Percentiles rank a stretch among this genome's conserved stretches.
Conservation (phyloP, 2,329 filamentous ascomycete species). For the Diaporthe sp. region DNA sequence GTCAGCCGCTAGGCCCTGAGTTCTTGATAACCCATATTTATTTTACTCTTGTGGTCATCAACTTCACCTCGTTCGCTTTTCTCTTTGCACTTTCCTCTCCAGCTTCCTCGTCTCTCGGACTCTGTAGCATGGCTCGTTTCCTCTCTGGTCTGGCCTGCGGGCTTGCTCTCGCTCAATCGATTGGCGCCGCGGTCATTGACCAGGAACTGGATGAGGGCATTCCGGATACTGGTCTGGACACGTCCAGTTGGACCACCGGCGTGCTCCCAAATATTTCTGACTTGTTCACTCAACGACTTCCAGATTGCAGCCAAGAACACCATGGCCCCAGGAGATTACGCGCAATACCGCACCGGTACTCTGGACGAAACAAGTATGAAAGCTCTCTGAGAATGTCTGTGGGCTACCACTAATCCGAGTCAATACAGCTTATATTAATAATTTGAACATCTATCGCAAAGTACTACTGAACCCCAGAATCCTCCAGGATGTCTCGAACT, state of each 20-base stretch:
- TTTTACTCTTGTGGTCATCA: neutral
- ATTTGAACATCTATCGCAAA: neutral
- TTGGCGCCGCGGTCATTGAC: neutral
- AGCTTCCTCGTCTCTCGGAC: neutral
- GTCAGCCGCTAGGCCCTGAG: neutral
- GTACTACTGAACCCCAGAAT: neutral
- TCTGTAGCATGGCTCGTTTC: neutral
- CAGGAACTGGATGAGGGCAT: neutral
- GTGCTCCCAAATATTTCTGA: neutral
- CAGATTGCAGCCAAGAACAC: neutral
- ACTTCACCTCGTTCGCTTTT: no score
- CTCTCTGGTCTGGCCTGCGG: neutral
- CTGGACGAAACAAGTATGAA: constrained; percentile 3
- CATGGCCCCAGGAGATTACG: neutral
- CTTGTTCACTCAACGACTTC: neutral
- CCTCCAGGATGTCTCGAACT: neutral
- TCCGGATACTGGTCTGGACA: neutral
- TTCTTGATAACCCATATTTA: neutral
- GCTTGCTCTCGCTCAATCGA: neutral
- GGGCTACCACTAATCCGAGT: neutral
- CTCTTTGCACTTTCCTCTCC: neutral
- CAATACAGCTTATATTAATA: neutral
- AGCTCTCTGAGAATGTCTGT: neutral
- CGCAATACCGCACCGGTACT: neutral
- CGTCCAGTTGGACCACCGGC: neutral